Percentiles rank a stretch among this genome's conserved stretches.
These are phyloP conservation scores for Pseudoturritis turrita DNA, from an alignment of 345 rosid species.

Conservation along the genomic window DNA sequence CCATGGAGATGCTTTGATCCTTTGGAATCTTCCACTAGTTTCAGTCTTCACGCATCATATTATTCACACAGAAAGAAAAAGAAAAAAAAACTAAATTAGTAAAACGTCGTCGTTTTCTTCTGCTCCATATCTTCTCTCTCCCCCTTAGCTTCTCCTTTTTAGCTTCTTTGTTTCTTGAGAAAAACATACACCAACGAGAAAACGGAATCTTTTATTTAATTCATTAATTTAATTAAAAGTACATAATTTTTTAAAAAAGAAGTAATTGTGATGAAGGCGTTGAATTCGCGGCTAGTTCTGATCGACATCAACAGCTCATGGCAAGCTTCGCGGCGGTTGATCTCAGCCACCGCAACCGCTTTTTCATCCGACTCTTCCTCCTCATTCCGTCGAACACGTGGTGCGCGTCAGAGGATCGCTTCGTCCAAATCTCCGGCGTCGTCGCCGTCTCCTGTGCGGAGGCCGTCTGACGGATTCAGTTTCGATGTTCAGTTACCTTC, in stretches of 20 bases:
- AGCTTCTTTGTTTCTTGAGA: not conserved
- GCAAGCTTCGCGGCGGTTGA: slow-evolving; percentile 44
- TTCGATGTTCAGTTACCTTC: slow-evolving; percentile 36
- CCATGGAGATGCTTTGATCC: slow-evolving; percentile 56
- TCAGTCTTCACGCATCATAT: slow-evolving; percentile 26
- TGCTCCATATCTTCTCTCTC: slow-evolving; percentile 23
- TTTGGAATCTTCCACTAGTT: slow-evolving; percentile 62
- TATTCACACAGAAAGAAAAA: not conserved
- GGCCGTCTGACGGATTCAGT: slow-evolving; percentile 54
- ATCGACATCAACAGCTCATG: slow-evolving; percentile 71
- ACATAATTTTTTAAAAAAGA: not conserved
- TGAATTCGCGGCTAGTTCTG: slow-evolving; percentile 54
- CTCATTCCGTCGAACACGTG: slow-evolving; percentile 59
- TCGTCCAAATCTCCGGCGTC: slow-evolving; percentile 37
- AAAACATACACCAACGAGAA: not conserved
- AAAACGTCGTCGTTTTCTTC: slow-evolving; percentile 17
- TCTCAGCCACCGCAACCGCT: slow-evolving; percentile 55
- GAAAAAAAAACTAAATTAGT: not conserved
- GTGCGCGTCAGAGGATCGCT: slow-evolving; percentile 39
- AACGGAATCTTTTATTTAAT: not conserved
- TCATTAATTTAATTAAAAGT: not conserved
- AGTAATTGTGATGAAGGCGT: slow-evolving; percentile 42
- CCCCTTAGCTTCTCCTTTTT: slow-evolving; percentile 2
- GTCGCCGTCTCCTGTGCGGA: slow-evolving; percentile 35
- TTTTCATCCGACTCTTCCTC: slow-evolving; percentile 48